Evolutionary conservation across 176 grass and related monocot genomes (phyloP), one percentile per base, ranked within the genome.

Genomic region (Carex parvula): DNA sequence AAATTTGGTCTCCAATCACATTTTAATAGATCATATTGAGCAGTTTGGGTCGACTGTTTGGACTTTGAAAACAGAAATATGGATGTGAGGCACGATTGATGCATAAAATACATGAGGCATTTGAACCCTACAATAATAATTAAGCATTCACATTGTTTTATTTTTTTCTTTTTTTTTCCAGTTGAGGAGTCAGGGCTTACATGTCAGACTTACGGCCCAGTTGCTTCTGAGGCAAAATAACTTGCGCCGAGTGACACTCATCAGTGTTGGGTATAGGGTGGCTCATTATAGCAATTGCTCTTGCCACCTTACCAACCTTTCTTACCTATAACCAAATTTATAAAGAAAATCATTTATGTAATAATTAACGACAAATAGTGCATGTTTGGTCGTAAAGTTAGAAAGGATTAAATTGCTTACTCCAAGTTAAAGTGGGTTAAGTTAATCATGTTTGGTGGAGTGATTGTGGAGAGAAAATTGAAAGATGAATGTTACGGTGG

Each of bases 211-310:
- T 94, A 73, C 95, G 92, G 9, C 89, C 91, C 42, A 98, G 92
- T 53, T 98, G 95, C 86, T 98, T 98, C 63, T 98, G 95, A 81
- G 95, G 95, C 69, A 98, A 69, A 87, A 98, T 98, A 59, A 98
- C 89, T 85, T 98, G 95, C 3, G 87, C 95, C 8, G 92, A 98
- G 61, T 94, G 95, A 55, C 90, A 98, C 32, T 98, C 95, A 84
- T 90, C 69, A 29, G 92, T 98, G 88, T 86, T 94, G 78, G 95
- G 92, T n/a, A 94, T 94, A 12, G 92, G 90, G 82, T 94, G 95
- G 61, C 95, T 98, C 95, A 98, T 93, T 69, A 98, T 98, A 61
- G 92, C 92, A 70, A 98, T 94, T 66, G 95, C 95, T 21, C 95
- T 85, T 54, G 87, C 91, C 71, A 98, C 95, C 87, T 91, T 94